Base-by-base conservation (phyloP, 129 eudicot species). In the Calendula officinalis region DNA sequence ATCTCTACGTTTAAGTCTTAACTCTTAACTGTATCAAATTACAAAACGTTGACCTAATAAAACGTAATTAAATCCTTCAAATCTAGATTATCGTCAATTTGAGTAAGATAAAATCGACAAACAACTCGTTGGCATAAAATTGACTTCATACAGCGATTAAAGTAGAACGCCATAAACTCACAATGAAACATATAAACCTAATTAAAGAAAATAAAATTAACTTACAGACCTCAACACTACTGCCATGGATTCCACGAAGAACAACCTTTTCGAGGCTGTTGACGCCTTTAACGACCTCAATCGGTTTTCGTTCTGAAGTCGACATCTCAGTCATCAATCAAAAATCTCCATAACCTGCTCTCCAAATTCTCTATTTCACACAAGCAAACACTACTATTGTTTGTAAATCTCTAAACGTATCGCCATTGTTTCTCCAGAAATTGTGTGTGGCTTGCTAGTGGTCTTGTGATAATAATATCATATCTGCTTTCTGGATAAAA, bases 181-280 rank as follows among this genome's bases (percentile, higher is more conserved):
- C 3, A 44, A n/a, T n/a, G 57, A 6, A 15, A 32, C 32, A 9
- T 35, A 7, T 41, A 50, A 60, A 30, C 10, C 61, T 40, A 42
- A 50, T 12, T 12, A 45, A 15, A 9, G 35, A 22, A 41, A 2
- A 62, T 51, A 63, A 62, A 61, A 71, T 50, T 61, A 41, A 41
- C 4, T 71, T 63, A 54, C 65, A 42, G 22, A 91, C 98, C 96
- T 91, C 98, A 60, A 79, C 98, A 32, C 90, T 78, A 75, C 90
- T 73, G 69, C 94, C 90, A 22, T 82, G 90, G 46, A 78, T 62
- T 43, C 78, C 94, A 27, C 90, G 94, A 56, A 91, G 95, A 49
- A 91, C 68, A 70, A 91, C 76, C 71, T 87, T 91, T 16, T 84
- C 85, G 75, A 87, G 96, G 77, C 96, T 94, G 73, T 87, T 84